A percentile compares a stretch with the other conserved stretches of the same genome.
These are phyloP conservation scores for Aspergillus homomorphus DNA, from an alignment of 495 filamentous ascomycete species.

Conservation along the genomic window DNA sequence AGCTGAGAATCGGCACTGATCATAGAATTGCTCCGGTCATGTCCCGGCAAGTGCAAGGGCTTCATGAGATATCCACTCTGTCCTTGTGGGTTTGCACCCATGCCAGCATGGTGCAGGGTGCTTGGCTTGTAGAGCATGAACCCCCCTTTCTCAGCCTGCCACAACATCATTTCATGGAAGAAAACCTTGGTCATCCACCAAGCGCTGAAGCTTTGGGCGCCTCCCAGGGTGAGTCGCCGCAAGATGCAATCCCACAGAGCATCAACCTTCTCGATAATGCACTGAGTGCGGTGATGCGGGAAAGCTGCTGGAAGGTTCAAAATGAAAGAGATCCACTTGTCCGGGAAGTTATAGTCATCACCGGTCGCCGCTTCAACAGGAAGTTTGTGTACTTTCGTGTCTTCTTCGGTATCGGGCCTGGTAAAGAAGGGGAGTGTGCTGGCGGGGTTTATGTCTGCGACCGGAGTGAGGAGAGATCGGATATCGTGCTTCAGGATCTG, in stretches of 20 bases:
- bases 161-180: constrained; percentile 91
- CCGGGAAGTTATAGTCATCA: constrained; percentile 64
- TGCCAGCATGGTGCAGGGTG: constrained; percentile 41
- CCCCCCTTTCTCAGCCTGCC: constrained; percentile 87
- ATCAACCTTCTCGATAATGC: constrained; percentile 44
- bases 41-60: constrained; percentile 16
- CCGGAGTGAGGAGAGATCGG: constrained; percentile 59
- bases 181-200: constrained; percentile 99
- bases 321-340: constrained; percentile 83
- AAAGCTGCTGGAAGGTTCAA: constrained; percentile 71
- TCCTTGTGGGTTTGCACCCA: constrained; percentile 27
- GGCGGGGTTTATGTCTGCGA: constrained; percentile 32
- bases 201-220: constrained; percentile 81
- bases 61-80: constrained; percentile 27
- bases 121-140: constrained; percentile 67
- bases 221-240: constrained; percentile 62
- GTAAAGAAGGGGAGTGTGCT: constrained; percentile 35
- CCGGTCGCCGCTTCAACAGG: constrained; percentile 37
- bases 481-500: constrained; percentile 73
- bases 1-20: constrained; percentile 11
- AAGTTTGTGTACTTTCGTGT: constrained; percentile 31
- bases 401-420: constrained; percentile 42
- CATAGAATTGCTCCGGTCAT: constrained; percentile 13
- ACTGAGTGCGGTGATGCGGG: constrained; percentile 62
- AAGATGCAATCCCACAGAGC: constrained; percentile 47